A percentile compares a stretch with the other conserved stretches of the same genome.
phyloP scores from a whole-genome alignment of 495 filamentous ascomycete genomes.

The Achaetomiella virescens region DNA sequence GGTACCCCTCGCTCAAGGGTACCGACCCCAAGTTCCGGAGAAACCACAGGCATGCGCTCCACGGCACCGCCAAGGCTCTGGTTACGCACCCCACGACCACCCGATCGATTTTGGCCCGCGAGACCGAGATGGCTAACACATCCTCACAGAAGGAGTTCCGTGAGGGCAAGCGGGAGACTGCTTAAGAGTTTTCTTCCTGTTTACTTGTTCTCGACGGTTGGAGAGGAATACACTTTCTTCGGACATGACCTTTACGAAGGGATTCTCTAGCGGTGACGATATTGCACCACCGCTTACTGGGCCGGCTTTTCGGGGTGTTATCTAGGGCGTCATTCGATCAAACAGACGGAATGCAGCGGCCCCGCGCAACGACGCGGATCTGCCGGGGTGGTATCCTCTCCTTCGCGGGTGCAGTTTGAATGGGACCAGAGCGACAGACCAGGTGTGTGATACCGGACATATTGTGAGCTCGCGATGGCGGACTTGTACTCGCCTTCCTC shows the following conservation, averaged over 20 bases:
- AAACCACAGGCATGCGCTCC: conserved; percentile 98
- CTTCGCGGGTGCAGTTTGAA: background rate
- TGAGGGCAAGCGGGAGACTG: conserved; percentile 90
- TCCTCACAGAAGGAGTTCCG: conserved; percentile 84
- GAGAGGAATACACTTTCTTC: conserved; percentile 15
- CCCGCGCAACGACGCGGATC: conserved; percentile 22
- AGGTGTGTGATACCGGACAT: conserved; percentile 6
- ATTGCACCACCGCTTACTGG: conserved; percentile 15
- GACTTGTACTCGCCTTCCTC: background rate
- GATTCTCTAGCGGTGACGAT: conserved; percentile 21
- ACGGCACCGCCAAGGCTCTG: conserved; percentile 95
- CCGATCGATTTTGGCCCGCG: background rate
- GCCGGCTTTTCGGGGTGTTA: conserved; percentile 33
- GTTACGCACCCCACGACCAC: conserved; percentile 52
- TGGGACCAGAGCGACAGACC: background rate
- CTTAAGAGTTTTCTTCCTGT: conserved; percentile 51
- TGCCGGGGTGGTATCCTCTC: conserved; percentile 12
- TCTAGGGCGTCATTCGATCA: conserved; percentile 27
- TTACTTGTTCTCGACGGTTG: conserved; percentile 15
- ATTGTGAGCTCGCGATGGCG: background rate
- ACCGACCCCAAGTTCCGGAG: conserved; percentile 99
- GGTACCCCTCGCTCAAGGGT: conserved; percentile 97
- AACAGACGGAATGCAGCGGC: conserved; percentile 28
- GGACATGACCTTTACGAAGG: conserved; percentile 30
- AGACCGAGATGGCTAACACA: conserved; percentile 38